Evolutionary conservation across 257 asterid species (phyloP).

Genomic region (Linaria vulgaris): DNA sequence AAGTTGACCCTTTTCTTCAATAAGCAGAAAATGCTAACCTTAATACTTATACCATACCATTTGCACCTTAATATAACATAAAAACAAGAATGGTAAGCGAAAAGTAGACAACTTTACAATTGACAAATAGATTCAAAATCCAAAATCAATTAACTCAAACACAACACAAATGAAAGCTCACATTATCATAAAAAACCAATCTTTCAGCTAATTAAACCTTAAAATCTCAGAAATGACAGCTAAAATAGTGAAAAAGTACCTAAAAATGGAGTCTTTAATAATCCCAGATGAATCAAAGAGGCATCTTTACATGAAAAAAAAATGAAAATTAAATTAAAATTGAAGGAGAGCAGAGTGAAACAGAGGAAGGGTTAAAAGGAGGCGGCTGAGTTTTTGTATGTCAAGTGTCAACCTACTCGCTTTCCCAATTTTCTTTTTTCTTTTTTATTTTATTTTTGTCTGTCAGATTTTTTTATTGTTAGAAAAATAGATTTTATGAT

Average conservation of each 20-base stretch:
- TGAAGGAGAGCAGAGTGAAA: slow-evolving; percentile 25
- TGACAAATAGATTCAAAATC: too few species aligned
- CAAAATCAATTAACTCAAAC: background rate
- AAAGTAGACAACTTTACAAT: too few species aligned
- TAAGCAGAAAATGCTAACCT: background rate
- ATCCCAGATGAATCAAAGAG: slow-evolving; percentile 37
- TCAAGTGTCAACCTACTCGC: slow-evolving; percentile 5
- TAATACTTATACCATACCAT: too few species aligned
- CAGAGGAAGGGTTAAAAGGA: slow-evolving; percentile 45
- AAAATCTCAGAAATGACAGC: slow-evolving; percentile 36
- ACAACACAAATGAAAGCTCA: slow-evolving; percentile 10
- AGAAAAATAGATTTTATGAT: slow-evolving; percentile 27
- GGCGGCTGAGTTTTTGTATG: slow-evolving; percentile 51
- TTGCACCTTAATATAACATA: background rate
- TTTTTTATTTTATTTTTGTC: background rate
- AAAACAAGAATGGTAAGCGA: too few species aligned
- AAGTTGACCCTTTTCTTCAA: slow-evolving; percentile 8
- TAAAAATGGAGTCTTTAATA: slow-evolving; percentile 28
- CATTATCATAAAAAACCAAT: background rate
- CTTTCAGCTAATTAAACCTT: slow-evolving; percentile 10
- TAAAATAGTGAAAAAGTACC: slow-evolving; percentile 31
- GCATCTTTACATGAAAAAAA: slow-evolving; percentile 12
- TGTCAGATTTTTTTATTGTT: slow-evolving; percentile 16
- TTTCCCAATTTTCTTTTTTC: slow-evolving; percentile 48
- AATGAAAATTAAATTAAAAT: background rate